Base-by-base conservation (phyloP, 179 eudicot genomes). In the Silene vulgaris region DNA sequence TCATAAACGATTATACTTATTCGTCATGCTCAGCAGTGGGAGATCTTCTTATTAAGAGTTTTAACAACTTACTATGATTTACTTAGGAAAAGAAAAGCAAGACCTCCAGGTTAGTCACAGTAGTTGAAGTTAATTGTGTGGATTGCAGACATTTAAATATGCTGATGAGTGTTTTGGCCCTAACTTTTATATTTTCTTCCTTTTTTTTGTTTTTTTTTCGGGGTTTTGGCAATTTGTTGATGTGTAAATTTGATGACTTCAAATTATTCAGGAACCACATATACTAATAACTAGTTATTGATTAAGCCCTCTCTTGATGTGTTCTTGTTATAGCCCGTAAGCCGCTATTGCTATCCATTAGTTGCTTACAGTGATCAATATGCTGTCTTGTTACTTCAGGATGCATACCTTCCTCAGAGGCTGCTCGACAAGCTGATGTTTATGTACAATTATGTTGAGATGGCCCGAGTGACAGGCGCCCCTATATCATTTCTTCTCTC, bases 391-490 rank as follows among this genome's bases (percentile, higher is more conserved):
- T 20, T 59, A 66, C 65, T 82, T 76, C 87, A 96, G 99, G 99
- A 96, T 90, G 99, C 99, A 20, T 93, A 96, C 84, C 98, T 96
- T 75, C 99, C 99, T 56, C 99, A 96, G 83, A 89, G 99, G 79
- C 88, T 96, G 82, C 80, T 96, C 86, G 99, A 96, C 81, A 96
- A 96, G 90, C 80, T 96, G 80, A 96, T 96, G 99, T 88, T 84
- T 79, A 85, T 96, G 77, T 96, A 96, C 85, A 96, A 96, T 85
- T 96, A 96, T 79, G 96, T 96, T 75, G 99, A 96, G 88, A 96
- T 96, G 99, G 98, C 98, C 78, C 85, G 99, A 79, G 99, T 96
- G 71, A 96, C 99, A 2, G 98, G 99, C 84, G 99, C 93, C 71
- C 99, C 99, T 69, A 88, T 96, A 78, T 96, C 99, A 12, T 96